Evolutionary conservation across 257 asterid genomes (phyloP).

Genomic region (Rubia yunnanensis): DNA sequence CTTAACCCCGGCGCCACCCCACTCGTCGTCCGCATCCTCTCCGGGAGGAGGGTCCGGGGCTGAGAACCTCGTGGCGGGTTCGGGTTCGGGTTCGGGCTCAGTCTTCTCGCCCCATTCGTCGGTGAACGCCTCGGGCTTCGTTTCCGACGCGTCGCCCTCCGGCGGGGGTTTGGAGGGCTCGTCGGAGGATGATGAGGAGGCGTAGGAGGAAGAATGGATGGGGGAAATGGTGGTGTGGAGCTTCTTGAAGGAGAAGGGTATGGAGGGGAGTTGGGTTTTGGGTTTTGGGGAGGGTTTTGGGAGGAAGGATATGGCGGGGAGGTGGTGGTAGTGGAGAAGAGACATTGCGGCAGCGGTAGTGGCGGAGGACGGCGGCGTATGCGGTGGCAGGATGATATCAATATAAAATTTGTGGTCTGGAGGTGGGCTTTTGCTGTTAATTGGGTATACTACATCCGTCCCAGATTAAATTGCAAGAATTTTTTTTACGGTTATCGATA

Average conservation of each 20-base stretch:
- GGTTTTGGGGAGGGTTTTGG: constrained; percentile 1
- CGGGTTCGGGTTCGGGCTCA: constrained; percentile 38
- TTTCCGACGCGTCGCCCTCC: constrained; percentile 5
- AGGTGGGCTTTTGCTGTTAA: not conserved
- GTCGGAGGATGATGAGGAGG: not conserved
- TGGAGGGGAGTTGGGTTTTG: constrained; percentile 3
- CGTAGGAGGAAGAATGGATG: not conserved
- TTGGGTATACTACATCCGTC: too few species aligned
- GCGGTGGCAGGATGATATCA: not conserved
- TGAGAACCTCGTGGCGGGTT: constrained; percentile 34
- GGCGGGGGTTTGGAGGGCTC: constrained; percentile 14
- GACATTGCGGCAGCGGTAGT: constrained; percentile 8
- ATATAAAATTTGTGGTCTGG: not conserved
- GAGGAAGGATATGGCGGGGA: not conserved
- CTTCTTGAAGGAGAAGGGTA: constrained; percentile 1
- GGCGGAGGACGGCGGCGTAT: not conserved
- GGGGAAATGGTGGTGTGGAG: not conserved
- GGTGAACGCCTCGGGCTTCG: constrained; percentile 17
- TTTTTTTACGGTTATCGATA: too few species aligned
- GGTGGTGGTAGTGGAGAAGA: constrained; percentile 7
- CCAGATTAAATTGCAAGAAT: too few species aligned
- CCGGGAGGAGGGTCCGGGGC: constrained; percentile 67
- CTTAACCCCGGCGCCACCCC: constrained; percentile 35
- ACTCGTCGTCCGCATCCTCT: constrained; percentile 49
- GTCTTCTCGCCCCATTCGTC: constrained; percentile 92